These are phyloP conservation scores for Fomes fomentarius DNA, from an alignment of 1,284 basidiomycete genomes.

Conservation along the genomic window DNA sequence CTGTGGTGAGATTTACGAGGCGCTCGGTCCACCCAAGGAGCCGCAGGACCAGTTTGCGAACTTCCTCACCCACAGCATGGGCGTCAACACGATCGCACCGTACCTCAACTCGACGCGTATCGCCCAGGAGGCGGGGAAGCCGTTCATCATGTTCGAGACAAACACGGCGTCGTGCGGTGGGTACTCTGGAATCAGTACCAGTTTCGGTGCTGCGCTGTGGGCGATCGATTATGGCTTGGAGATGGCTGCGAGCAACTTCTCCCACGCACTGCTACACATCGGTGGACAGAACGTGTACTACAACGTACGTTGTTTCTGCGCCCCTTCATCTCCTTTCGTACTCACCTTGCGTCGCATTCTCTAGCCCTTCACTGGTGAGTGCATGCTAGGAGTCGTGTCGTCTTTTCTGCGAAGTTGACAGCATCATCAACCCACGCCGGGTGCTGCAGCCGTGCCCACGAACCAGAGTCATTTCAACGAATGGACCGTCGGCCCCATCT, in stretches of 20 bases:
- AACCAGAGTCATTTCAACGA: slow-evolving; percentile 58
- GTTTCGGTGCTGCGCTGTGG: slow-evolving; percentile 77
- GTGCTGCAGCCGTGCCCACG: slow-evolving; percentile 52
- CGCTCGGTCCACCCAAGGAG: slow-evolving; percentile 31
- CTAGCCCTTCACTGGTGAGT: slow-evolving; percentile 48
- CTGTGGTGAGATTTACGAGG: slow-evolving; percentile 52
- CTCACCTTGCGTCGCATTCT: neutral
- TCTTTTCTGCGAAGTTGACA: no score
- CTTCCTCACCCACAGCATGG: slow-evolving; percentile 62
- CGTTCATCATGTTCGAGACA: slow-evolving; percentile 57
- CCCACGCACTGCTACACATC: slow-evolving; percentile 58
- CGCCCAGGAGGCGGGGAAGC: slow-evolving; percentile 45
- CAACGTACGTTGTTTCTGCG: slow-evolving; percentile 47
- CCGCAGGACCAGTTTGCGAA: slow-evolving; percentile 55
- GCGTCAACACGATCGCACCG: slow-evolving; percentile 42
- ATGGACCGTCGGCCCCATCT: slow-evolving; percentile 70
- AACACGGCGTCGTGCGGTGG: slow-evolving; percentile 63
- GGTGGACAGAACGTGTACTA: slow-evolving; percentile 70
- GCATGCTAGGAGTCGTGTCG: no score
- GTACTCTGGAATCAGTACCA: slow-evolving; percentile 55
- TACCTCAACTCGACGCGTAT: slow-evolving; percentile 53
- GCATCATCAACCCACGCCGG: no score
- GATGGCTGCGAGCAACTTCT: slow-evolving; percentile 65
- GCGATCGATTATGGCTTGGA: slow-evolving; percentile 64
- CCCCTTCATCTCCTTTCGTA: neutral